Evolutionary conservation across 306 rosid species (phyloP).

Genomic region (Ziziphus jujuba): DNA sequence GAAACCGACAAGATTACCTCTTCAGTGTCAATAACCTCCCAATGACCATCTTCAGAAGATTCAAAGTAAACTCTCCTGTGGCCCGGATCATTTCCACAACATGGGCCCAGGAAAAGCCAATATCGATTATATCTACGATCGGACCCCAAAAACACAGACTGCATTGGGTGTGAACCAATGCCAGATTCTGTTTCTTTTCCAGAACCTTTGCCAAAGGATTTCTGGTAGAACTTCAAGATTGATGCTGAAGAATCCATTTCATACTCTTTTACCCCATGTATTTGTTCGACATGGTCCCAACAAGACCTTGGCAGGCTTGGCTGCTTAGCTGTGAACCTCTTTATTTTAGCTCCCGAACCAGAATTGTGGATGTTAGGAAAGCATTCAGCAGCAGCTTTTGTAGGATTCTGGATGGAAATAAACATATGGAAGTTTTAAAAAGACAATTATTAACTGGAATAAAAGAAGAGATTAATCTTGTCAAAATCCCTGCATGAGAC

Average conservation of each 20-base stretch:
- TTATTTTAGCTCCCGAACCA: conserved; percentile 89
- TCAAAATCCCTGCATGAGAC: conserved; percentile 1
- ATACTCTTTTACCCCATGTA: conserved; percentile 43
- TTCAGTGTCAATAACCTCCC: conserved; percentile 89
- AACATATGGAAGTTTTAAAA: background rate
- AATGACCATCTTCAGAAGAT: conserved; percentile 97
- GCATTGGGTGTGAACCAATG: conserved; percentile 67
- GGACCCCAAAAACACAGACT: conserved; percentile 91
- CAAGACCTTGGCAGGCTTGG: conserved; percentile 34
- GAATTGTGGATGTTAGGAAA: conserved; percentile 47
- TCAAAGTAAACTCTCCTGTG: conserved; percentile 96
- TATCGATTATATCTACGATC: conserved; percentile 96
- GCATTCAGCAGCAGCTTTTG: conserved; percentile 46
- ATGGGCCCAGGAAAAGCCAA: conserved; percentile 99
- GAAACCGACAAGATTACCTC: conserved; percentile 54
- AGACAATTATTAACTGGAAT: background rate
- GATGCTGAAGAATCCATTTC: conserved; percentile 70
- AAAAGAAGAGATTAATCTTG: background rate
- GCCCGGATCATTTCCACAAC: conserved; percentile 78
- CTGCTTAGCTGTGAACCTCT: conserved; percentile 59
- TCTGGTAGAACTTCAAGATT: conserved; percentile 39
- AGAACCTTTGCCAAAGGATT: conserved; percentile 33
- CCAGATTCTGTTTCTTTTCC: conserved; percentile 26
- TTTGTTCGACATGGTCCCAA: conserved; percentile 43
- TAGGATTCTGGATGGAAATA: conserved; percentile 40